Evolutionary conservation across 495 filamentous ascomycete species (phyloP), one percentile per base, ranked within the genome.

Genomic region (Astrocystis sublimbata): DNA sequence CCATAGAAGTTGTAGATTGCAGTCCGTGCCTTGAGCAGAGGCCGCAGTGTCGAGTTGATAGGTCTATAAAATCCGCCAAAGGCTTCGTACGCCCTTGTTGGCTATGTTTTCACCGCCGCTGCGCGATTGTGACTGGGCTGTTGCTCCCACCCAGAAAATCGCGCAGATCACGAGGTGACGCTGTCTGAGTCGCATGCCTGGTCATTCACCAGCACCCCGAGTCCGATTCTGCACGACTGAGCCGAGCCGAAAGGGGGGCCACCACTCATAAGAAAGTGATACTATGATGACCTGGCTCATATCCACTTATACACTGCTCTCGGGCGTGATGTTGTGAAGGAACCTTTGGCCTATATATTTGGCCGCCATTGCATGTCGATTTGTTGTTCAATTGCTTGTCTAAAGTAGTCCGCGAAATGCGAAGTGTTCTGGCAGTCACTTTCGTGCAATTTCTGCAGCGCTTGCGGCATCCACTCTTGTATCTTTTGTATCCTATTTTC

Each of bases 401-500:
- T 71, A 57, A 80, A 79, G 36, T 67, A 54, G 24, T 73, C 67
- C 0, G 77, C 78, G 52, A 75, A 79, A 6, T 67, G 40, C 24
- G 68, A 52, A 6, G 71, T 81, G 17, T 67, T 73, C 19, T 61
- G 62, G 45, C 85, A 88, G 40, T 83, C 81, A 64, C 84, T 87
- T 55, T 74, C 62, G 15, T 75, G 72, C 60, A 76, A 70, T 72
- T 79, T 87, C 50, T 81, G 74, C 58, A 82, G 56, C 6, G 86
- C 87, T 67, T 85, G 70, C 4, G 85, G 83, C 56, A 89, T 70
- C 86, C 83, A 91, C 72, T 86, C 81, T 65, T 80, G 73, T 57
- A 96, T 89, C 61, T 87, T 85, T 66, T 85, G 78, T 65, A 90
- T 84, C 35, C 92, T 83, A 65, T 85, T 91, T 41, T 81, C 79